Percentiles rank a stretch among this genome's conserved stretches.
Conservation (phyloP, 495 filamentous ascomycete genomes). For the Apiosordaria backusii region DNA sequence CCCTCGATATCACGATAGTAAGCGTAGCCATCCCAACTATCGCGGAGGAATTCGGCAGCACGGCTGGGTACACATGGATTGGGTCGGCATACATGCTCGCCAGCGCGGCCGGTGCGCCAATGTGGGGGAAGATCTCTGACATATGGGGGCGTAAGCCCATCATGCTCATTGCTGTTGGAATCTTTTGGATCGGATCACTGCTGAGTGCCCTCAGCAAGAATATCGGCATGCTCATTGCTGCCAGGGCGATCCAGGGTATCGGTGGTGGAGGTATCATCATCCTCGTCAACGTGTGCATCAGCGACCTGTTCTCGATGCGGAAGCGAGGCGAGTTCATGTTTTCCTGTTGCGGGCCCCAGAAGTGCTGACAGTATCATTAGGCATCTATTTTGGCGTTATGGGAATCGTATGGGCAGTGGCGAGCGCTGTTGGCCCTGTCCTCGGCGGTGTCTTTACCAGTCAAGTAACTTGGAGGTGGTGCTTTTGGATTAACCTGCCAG, state of each 20-base stretch:
- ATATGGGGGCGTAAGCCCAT: slow-evolving; percentile 85
- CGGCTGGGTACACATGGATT: slow-evolving; percentile 74
- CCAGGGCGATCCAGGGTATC: slow-evolving; percentile 75
- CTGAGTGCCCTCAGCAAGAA: slow-evolving; percentile 63
- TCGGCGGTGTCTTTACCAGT: slow-evolving; percentile 62
- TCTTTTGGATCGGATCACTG: slow-evolving; percentile 76
- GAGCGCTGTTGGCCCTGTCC: slow-evolving; percentile 54
- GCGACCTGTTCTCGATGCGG: slow-evolving; percentile 71
- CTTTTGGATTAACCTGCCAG: slow-evolving; percentile 78
- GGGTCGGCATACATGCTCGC: slow-evolving; percentile 68
- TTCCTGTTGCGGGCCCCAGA: slow-evolving; percentile 11
- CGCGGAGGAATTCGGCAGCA: slow-evolving; percentile 56
- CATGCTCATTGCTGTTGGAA: slow-evolving; percentile 63
- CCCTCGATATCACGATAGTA: slow-evolving; percentile 44
- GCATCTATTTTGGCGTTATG: slow-evolving; percentile 51
- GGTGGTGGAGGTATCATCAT: slow-evolving; percentile 80
- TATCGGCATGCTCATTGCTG: slow-evolving; percentile 72
- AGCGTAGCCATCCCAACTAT: slow-evolving; percentile 54
- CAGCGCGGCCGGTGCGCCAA: slow-evolving; percentile 62
- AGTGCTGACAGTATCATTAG: slow-evolving; percentile 28
- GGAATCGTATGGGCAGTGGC: slow-evolving; percentile 53
- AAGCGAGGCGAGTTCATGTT: slow-evolving; percentile 47
- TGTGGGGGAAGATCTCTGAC: slow-evolving; percentile 82
- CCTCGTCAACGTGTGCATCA: slow-evolving; percentile 76
- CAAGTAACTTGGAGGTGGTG: slow-evolving; percentile 59